Evolutionary conservation across 306 rosid genomes (phyloP), one percentile per base, ranked within the genome.

Genomic region (Rosa lucieae): DNA sequence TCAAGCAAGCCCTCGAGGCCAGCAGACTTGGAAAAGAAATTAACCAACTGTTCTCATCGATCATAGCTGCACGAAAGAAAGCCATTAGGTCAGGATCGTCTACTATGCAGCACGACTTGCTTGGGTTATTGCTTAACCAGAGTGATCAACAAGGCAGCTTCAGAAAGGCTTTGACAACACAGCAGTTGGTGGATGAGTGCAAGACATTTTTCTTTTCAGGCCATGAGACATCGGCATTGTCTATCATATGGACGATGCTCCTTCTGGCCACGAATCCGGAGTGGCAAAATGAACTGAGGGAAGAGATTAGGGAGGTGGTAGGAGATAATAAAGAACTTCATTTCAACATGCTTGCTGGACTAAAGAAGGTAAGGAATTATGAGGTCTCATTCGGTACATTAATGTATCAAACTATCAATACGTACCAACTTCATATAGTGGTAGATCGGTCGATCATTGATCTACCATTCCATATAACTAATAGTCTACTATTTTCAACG

Each of bases 131-230:
- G 84, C 78, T 91, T 68, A 82, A 85, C 44, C 88, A 81, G 29
- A 86, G 85, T 29, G 75, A 75, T n/a, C 65, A 58, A 8, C 82
- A 3, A 18, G 89, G 82, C 46, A 84, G 84, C 26, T 23, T 12
- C 3, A 84, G 84, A 13, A 84, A 82, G 77, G 40, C 29, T 15
- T 48, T 94, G 39, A 84, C 84, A 6, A 86, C 85, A 17, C 17
- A 81, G 20, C 87, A 93, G 20, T 47, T 91, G 8, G 87, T 94
- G 8, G 98, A 94, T 72, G 96, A 94, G 79, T 92, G 97, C 78
- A 94, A 94, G 75, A 89, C 98, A 1, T 92, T 94, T 37, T 94
- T 92, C 90, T 92, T 94, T 77, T 97, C 90, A 0, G 97, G 98
- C 0, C 95, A 92, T 80, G 98, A 94, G 80, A 94, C 98, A 29